Conservation (phyloP, 176 grass and related monocot genomes). For the bread wheat (Triticum aestivum) region IWGSC_CS_RefSeq_v2.1 NC_057807.1:483442308-483442807, state of each 20-base stretch:
- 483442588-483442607: background rate
- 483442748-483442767: background rate
- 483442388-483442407: constrained; percentile 15
- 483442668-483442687: background rate
- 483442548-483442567: constrained; percentile 36
- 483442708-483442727: background rate
- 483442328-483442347: background rate
- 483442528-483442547: constrained; percentile 48
- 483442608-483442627: background rate
- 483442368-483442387: background rate
- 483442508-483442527: constrained; percentile 32
- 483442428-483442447: background rate
- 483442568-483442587: constrained; percentile 12
- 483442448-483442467: background rate
- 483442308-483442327: constrained; percentile 8
- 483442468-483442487: background rate
- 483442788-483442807: background rate
- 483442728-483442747: background rate
- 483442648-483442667: background rate
- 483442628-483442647: background rate
- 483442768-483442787: background rate
- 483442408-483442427: background rate
- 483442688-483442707: background rate
- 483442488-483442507: constrained; percentile 30
- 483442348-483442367: background rate